A percentile compares a stretch with the other conserved stretches of the same genome.
Conservation (phyloP, 768 basidiomycete genomes). For the Epithele typhae region DNA sequence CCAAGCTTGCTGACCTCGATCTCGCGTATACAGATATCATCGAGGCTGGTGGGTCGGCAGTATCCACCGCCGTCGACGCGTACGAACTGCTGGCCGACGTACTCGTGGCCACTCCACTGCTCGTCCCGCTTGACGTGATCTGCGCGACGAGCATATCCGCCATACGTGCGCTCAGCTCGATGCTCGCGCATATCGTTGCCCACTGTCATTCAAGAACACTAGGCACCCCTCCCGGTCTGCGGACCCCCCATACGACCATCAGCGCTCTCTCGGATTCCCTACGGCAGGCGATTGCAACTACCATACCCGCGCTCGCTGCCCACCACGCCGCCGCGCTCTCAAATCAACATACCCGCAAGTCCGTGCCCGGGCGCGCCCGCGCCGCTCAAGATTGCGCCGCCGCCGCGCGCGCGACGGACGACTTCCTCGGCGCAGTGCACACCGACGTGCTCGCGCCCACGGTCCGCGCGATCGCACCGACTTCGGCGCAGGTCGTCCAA, state of each 20-base stretch:
- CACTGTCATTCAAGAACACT: neutral
- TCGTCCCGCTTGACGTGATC: neutral
- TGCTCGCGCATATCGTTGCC: neutral
- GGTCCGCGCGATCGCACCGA: slow-evolving; percentile 26
- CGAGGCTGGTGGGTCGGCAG: too few relatives aligned
- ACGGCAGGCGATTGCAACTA: too few relatives aligned
- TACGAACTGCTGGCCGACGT: slow-evolving; percentile 6
- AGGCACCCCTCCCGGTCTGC: too few relatives aligned
- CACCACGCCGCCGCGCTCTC: slow-evolving; percentile 2
- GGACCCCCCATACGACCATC: too few relatives aligned
- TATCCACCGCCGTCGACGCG: slow-evolving; percentile 7
- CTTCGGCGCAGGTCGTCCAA: slow-evolving; percentile 20
- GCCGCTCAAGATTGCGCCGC: neutral
- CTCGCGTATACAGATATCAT: too few relatives aligned
- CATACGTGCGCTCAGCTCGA: neutral
- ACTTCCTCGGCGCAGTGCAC: slow-evolving; percentile 17
- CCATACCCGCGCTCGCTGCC: neutral
- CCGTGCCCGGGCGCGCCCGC: neutral
- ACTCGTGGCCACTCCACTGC: neutral
- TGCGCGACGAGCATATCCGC: neutral
- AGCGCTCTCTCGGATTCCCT: too few relatives aligned
- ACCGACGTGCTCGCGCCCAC: slow-evolving; percentile 23
- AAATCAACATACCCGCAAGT: neutral
- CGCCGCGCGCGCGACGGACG: slow-evolving; percentile 3
- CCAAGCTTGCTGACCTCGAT: too few relatives aligned